These are phyloP conservation scores for Wickerhamiella shivajii DNA, from an alignment of 805 yeast species.

Conservation along the genomic window DNA sequence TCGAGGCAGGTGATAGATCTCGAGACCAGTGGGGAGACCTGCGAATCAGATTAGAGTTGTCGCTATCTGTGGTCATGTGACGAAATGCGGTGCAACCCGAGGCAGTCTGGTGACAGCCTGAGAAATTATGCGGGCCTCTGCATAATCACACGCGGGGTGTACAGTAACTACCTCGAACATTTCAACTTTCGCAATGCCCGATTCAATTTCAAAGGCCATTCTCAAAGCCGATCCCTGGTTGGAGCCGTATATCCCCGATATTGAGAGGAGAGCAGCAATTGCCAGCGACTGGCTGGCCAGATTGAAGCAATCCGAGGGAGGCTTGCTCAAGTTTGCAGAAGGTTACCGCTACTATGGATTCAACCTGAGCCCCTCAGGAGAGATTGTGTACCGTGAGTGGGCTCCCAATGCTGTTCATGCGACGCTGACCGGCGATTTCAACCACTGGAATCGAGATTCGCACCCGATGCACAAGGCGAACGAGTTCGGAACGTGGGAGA, in stretches of 20 bases:
- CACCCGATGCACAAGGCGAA: conserved; percentile 42
- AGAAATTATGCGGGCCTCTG: too few relatives aligned
- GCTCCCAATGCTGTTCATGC: conserved; percentile 77
- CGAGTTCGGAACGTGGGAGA: conserved; percentile 55
- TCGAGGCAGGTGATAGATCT: too few relatives aligned
- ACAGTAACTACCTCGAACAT: too few relatives aligned
- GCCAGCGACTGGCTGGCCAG: conserved; percentile 50
- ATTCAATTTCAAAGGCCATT: conserved; percentile 27
- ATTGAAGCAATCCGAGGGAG: conserved; percentile 46
- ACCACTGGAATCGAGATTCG: conserved; percentile 52
- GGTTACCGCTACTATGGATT: conserved; percentile 69
- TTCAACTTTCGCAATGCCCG: too few relatives aligned
- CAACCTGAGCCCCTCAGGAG: conserved; percentile 40
- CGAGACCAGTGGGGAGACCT: too few relatives aligned
- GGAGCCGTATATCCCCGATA: conserved; percentile 55
- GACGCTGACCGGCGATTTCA: conserved; percentile 82
- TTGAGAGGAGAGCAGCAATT: conserved; percentile 49
- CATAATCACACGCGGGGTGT: too few relatives aligned
- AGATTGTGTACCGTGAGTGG: conserved; percentile 63
- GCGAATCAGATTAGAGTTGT: too few relatives aligned
- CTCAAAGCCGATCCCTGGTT: conserved; percentile 74
- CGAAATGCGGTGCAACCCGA: too few relatives aligned
- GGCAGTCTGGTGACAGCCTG: too few relatives aligned
- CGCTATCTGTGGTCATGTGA: too few relatives aligned
- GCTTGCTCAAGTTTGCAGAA: conserved; percentile 54